A percentile compares a stretch with the other conserved stretches of the same genome.
Conservation (phyloP, 352 stramenopile species). For the Phytophthora podocarpi region DNA sequence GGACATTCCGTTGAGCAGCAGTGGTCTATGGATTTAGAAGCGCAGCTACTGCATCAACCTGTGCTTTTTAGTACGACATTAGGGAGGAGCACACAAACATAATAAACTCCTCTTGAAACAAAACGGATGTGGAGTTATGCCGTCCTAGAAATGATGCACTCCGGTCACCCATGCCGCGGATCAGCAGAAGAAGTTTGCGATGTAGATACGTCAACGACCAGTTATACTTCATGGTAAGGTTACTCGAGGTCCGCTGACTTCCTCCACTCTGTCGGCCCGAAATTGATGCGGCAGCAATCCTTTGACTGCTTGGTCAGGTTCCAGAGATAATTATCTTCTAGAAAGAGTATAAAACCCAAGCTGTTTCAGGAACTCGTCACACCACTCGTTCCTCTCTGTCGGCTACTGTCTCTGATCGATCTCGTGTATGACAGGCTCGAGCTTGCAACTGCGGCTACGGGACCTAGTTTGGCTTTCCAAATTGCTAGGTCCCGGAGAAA, state of each 20-base stretch:
- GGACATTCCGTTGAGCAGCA: slow-evolving; percentile 41
- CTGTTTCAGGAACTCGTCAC: slow-evolving; percentile 52
- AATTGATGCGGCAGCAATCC: slow-evolving; percentile 10
- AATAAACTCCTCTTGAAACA: too few relatives aligned
- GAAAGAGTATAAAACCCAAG: slow-evolving; percentile 39
- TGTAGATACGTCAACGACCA: slow-evolving; percentile 4
- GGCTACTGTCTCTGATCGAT: background rate
- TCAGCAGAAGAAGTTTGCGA: slow-evolving; percentile 27
- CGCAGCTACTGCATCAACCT: background rate
- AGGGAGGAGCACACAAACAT: too few relatives aligned
- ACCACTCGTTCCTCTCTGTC: slow-evolving; percentile 43
- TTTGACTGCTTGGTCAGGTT: slow-evolving; percentile 43
- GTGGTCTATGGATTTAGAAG: slow-evolving; percentile 47
- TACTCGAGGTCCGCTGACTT: slow-evolving; percentile 8
- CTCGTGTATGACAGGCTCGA: too few relatives aligned
- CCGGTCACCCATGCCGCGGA: too few relatives aligned
- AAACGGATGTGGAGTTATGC: too few relatives aligned
- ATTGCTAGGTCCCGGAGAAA: too few relatives aligned
- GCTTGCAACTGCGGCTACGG: too few relatives aligned
- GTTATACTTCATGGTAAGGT: slow-evolving; percentile 12
- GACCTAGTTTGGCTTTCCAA: too few relatives aligned
- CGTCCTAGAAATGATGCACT: too few relatives aligned
- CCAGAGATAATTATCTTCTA: slow-evolving; percentile 56
- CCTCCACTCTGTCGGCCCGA: slow-evolving; percentile 7
- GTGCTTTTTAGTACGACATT: too few relatives aligned